Evolutionary conservation across 2,329 filamentous ascomycete genomes (phyloP).

Genomic region (Aspergillus clavatus): DNA sequence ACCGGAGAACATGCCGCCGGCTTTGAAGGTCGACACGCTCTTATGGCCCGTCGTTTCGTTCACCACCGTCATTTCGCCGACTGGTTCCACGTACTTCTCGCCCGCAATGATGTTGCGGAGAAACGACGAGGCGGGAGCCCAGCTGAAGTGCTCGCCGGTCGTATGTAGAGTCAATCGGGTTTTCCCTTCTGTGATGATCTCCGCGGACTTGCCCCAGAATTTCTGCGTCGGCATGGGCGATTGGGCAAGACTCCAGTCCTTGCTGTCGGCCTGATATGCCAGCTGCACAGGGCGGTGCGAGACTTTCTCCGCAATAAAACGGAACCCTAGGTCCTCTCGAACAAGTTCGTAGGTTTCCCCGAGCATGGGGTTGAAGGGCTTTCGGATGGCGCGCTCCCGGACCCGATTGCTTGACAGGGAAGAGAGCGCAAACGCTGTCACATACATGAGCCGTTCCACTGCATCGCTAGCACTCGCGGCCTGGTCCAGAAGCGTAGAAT

Average conservation of each 20-base stretch:
- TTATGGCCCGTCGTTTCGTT: conserved; percentile 82
- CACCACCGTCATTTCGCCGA: conserved; percentile 78
- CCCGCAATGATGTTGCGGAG: conserved; percentile 94
- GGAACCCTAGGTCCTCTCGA: conserved; percentile 78
- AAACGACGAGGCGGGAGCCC: conserved; percentile 83
- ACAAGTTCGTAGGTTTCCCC: conserved; percentile 94
- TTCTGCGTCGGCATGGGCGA: conserved; percentile 87
- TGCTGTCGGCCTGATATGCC: conserved; percentile 86
- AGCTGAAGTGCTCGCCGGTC: conserved; percentile 78
- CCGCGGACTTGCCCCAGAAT: conserved; percentile 96
- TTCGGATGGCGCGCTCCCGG: conserved; percentile 87
- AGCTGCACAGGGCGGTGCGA: conserved; percentile 87
- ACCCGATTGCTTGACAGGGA: conserved; percentile 75
- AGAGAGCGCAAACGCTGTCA: conserved; percentile 87
- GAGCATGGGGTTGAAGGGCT: conserved; percentile 95
- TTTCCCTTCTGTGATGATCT: conserved; percentile 87
- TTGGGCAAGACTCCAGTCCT: conserved; percentile 80
- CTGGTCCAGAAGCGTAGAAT: conserved; percentile 74
- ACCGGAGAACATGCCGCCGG: conserved; percentile 95
- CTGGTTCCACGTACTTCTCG: conserved; percentile 96
- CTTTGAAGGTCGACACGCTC: conserved; percentile 84
- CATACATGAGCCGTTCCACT: conserved; percentile 71
- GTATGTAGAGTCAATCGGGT: conserved; percentile 72
- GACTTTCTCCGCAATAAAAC: conserved; percentile 93
- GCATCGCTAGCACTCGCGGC: conserved; percentile 56